Evolutionary conservation across 352 stramenopile genomes (phyloP).

Genomic region (Pythium rishiriense): DNA sequence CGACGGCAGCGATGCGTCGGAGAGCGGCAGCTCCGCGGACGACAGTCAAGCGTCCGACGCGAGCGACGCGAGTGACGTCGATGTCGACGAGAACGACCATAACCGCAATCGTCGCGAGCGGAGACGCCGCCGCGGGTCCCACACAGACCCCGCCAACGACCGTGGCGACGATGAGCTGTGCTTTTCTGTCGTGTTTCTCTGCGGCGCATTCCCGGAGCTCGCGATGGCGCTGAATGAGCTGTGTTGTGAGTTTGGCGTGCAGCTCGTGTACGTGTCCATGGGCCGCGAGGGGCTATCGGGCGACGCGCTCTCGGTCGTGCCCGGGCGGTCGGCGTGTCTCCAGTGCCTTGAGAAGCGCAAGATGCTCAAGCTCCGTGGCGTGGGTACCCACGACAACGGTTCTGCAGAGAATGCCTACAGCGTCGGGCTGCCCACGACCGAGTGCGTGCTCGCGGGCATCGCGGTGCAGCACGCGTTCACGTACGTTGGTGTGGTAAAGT

Average conservation of each 20-base stretch:
- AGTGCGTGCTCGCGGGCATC: conserved; percentile 52
- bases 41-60: neutral
- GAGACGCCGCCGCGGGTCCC: too few relatives aligned
- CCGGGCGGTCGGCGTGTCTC: conserved; percentile 41
- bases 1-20: neutral
- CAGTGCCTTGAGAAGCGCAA: conserved; percentile 52
- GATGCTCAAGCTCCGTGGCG: conserved; percentile 28
- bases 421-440: conserved; percentile 36
- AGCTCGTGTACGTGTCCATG: conserved; percentile 36
- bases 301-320: conserved; percentile 36
- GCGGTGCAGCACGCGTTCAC: conserved; percentile 35
- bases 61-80: neutral
- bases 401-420: neutral
- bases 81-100: too few relatives aligned
- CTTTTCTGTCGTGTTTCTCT: conserved; percentile 41
- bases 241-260: conserved; percentile 35
- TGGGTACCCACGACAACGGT: neutral
- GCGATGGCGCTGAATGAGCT: conserved; percentile 45
- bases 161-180: conserved; percentile 12
- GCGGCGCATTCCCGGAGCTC: conserved; percentile 27
- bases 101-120: too few relatives aligned
- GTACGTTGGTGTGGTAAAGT: neutral
- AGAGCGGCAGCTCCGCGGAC: neutral
- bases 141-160: neutral
- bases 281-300: conserved; percentile 41